Evolutionary conservation across 148 eudicot species (phyloP).

Genomic region (Vaccinium darrowii): DNA sequence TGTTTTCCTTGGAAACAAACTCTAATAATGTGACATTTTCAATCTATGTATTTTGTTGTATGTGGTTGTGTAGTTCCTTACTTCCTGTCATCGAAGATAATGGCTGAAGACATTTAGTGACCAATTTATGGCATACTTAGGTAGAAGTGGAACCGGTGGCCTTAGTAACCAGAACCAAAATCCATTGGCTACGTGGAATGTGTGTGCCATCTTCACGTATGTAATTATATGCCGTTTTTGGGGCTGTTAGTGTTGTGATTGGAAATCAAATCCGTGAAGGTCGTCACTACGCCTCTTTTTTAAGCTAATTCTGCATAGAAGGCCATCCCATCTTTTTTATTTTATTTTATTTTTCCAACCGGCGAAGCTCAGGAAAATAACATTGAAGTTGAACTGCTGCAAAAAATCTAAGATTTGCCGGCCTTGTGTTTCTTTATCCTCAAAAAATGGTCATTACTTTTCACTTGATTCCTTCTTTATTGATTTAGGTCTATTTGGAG

Average conservation of each 20-base stretch:
- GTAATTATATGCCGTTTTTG: too few species aligned
- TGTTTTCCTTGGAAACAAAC: neutral
- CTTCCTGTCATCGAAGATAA: neutral
- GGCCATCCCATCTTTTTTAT: neutral
- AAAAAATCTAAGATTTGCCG: neutral
- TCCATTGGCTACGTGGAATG: neutral
- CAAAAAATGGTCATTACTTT: neutral
- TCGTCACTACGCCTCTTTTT: neutral
- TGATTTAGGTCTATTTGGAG: neutral
- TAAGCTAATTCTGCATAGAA: neutral
- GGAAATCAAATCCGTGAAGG: neutral
- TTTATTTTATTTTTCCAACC: neutral
- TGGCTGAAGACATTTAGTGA: conserved; percentile 1
- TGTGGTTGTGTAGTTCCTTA: neutral
- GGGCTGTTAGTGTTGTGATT: neutral
- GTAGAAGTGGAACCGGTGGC: neutral
- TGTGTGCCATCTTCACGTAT: neutral
- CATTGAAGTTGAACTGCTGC: neutral
- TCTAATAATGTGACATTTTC: neutral
- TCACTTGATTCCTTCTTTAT: neutral
- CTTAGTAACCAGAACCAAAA: neutral
- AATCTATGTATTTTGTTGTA: neutral
- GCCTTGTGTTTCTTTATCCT: neutral
- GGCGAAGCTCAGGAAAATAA: neutral
- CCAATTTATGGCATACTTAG: neutral